Evolutionary conservation across 345 rosid species (phyloP), one percentile per base, ranked within the genome.

Genomic region (Rhodamnia argentea): DNA sequence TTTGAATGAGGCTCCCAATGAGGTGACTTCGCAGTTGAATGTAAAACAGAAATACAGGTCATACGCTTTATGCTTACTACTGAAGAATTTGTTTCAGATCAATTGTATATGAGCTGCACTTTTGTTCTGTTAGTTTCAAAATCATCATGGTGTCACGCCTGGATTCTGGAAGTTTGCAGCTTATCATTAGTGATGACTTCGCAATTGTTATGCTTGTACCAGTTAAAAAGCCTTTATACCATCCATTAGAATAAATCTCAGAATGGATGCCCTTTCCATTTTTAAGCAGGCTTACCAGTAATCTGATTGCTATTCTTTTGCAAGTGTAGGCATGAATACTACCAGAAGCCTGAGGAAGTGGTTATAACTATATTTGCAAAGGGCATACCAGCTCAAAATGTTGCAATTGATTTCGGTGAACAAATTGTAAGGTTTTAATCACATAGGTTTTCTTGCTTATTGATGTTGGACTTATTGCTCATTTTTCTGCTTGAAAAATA

Each of bases 291-390:
- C 81, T 70, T 37, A 18, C 20, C 81, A 37, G 47, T 37, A 70
- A 70, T 70, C 40, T 70, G 26, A 70, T 13, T n/a, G 70, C 44
- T 83, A 32, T 18, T 29, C n/a, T 58, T 40, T 40, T 54, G 40
- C 86, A 51, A 51, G n/a, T 84, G 83, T 92, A 97, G 99, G 88
- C 99, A 95, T 87, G 98, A 94, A 85, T 92, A 86, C 87, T 97
- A 92, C 90, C 99, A 97, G 91, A 97, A 92, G 91, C 95, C 96
- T 52, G 97, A 96, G 78, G 98, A 94, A 89, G 97, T 95, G 83
- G 98, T 97, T 83, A 92, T 97, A 64, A 96, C 97, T 29, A 85
- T 96, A 74, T 95, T 97, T 86, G 99, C 98, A 5, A 95, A 95
- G 91, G 95, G 98, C 87, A 83, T 97, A 86, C 95, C 91, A 9